Base-by-base conservation (phyloP, 331 rosid species). In the Acacia pycnantha region DNA sequence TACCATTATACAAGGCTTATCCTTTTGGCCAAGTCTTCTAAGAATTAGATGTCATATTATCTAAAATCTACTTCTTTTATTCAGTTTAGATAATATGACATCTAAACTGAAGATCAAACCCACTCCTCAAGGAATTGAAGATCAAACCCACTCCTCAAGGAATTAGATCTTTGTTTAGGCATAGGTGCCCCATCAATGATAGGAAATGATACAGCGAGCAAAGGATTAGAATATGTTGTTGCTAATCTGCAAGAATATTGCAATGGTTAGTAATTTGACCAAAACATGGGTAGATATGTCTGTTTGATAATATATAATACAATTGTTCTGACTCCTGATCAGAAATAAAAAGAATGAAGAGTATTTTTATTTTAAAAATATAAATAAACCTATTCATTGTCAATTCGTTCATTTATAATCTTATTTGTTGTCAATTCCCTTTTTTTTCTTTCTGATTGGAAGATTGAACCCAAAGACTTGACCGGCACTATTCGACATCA, bases 181-280 rank as follows among this genome's bases (percentile, higher is more conserved):
- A 81, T 94, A 79, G 74, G 82, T 83, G 93, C 74, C 56, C 90
- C 92, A 73, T 87, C 98, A 73, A 89, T 86, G 43, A 70, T 88
- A 74, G 98, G 99, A 75, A 96, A 91, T 85, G 97, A 97, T 78
- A 76, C 93, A 26, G 98, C 99, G 78, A 92, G 97, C 90, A 86
- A 97, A 86, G 99, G 99, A 82, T 87, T 96, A 85, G 99, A 96
- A 87, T 97, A 90, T 87, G 99, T 98, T 11, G 99, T 94, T 81
- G 89, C 94, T 74, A 96, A 96, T 85, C 94, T 96, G 83, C 99
- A 96, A 88, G 99, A 96, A 11, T 96, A 96, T 84, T 96, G 99
- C 85, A 96, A 94, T 89, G 99, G 99, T 95, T 79, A 64, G 76
- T 81, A 33, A 83, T 77, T n/a, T 74, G 71, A 43, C 24, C 18